phyloP scores from a whole-genome alignment of 225 moss, liverwort and hornwort genomes.

The Bryum argenteum region DNA sequence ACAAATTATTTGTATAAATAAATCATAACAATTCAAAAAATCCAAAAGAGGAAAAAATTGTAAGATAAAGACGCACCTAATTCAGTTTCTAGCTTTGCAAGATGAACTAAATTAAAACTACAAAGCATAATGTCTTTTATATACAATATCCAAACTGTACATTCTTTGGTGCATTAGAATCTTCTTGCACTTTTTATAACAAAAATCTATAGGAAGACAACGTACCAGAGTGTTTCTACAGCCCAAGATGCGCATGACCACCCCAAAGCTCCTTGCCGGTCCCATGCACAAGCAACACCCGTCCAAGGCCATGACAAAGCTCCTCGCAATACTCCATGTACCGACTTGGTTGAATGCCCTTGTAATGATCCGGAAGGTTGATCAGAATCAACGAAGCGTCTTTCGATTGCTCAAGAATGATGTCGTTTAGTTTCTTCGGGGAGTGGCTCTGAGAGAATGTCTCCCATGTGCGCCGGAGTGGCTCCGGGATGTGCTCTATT shows the following conservation, averaged over 20 bases:
- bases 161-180: no score
- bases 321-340: conserved; percentile 95
- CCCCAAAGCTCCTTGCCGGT: conserved; percentile 90
- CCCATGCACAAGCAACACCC: conserved; percentile 79
- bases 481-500: conserved; percentile 44
- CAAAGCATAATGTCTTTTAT: no score
- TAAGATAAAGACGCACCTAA: no score
- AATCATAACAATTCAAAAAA: no score
- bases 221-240: conserved; percentile 13
- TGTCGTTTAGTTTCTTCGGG: conserved; percentile 67
- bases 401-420: conserved; percentile 67
- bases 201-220: no score
- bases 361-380: conserved; percentile 89
- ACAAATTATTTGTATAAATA: no score
- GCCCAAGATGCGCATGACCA: conserved; percentile 53
- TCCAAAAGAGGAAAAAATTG: no score
- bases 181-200: no score
- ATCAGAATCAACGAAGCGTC: conserved; percentile 78
- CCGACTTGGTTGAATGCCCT: conserved; percentile 55
- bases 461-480: conserved; percentile 77
- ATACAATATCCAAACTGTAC: neutral
- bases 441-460: conserved; percentile 78
- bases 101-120: no score
- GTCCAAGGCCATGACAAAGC: conserved; percentile 62
- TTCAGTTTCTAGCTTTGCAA: no score